phyloP scores from a whole-genome alignment of 176 grass and related monocot species.

The Paspalum notatum region DNA sequence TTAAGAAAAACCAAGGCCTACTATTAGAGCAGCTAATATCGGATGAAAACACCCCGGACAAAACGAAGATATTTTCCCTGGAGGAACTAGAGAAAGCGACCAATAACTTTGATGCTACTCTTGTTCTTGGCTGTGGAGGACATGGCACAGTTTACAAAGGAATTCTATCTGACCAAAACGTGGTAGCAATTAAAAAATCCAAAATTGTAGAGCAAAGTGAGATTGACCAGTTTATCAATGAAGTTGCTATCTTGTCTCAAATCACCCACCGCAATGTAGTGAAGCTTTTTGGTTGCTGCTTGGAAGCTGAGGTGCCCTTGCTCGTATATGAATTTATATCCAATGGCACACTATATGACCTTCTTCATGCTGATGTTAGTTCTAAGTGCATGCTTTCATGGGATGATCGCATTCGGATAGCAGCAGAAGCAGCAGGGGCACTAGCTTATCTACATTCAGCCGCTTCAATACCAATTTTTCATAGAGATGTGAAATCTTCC shows the following conservation, averaged over 20 bases:
- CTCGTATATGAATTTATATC: constrained; percentile 62
- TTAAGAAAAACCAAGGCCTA: constrained; percentile 37
- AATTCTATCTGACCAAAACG: constrained; percentile 18
- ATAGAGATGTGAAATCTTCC: constrained; percentile 59
- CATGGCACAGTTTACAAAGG: constrained; percentile 57
- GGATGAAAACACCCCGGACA: neutral
- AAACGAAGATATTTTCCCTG: constrained; percentile 47
- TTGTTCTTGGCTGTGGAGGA: constrained; percentile 47
- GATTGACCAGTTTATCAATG: constrained; percentile 60
- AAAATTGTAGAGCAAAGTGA: constrained; percentile 48
- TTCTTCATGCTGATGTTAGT: constrained; percentile 11
- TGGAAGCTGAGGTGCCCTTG: constrained; percentile 47
- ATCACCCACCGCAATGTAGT: constrained; percentile 55
- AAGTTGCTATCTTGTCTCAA: constrained; percentile 52
- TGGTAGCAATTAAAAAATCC: constrained; percentile 54
- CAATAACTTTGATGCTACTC: constrained; percentile 34
- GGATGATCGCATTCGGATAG: constrained; percentile 49
- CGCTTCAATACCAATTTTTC: constrained; percentile 49
- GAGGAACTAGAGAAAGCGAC: constrained; percentile 54
- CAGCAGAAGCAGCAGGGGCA: constrained; percentile 28
- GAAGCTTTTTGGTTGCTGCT: constrained; percentile 54
- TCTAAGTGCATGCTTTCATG: constrained; percentile 26
- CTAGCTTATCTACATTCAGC: constrained; percentile 52
- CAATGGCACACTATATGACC: constrained; percentile 48
- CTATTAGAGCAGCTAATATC: constrained; percentile 27